Percentiles rank a stretch among this genome's conserved stretches.
Conservation (phyloP, 176 grass and related monocot genomes). For the sorghum (Sorghum bicolor) region Sorghum_bicolor_NCBIv3 NC_012871.2:6827501-6828000, state of each 20-base stretch:
- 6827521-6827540: neutral
- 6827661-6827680: neutral
- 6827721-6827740: neutral
- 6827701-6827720: neutral
- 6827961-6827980: constrained; percentile 94
- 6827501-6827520: neutral
- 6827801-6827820: neutral
- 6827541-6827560: neutral
- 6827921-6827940: constrained; percentile 57
- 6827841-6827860: neutral
- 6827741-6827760: neutral
- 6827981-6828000: constrained; percentile 84
- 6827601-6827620: neutral
- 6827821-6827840: neutral
- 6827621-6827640: neutral
- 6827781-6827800: neutral
- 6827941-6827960: constrained; percentile 90
- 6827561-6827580: neutral
- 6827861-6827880: neutral
- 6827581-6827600: neutral
- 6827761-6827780: neutral
- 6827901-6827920: neutral
- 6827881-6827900: neutral
- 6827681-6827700: neutral
- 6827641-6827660: neutral